Percentiles rank a stretch among this genome's conserved stretches.
These are phyloP conservation scores for Sporisorium graminicola DNA, from an alignment of 1,284 basidiomycete species.

Conservation along the genomic window DNA sequence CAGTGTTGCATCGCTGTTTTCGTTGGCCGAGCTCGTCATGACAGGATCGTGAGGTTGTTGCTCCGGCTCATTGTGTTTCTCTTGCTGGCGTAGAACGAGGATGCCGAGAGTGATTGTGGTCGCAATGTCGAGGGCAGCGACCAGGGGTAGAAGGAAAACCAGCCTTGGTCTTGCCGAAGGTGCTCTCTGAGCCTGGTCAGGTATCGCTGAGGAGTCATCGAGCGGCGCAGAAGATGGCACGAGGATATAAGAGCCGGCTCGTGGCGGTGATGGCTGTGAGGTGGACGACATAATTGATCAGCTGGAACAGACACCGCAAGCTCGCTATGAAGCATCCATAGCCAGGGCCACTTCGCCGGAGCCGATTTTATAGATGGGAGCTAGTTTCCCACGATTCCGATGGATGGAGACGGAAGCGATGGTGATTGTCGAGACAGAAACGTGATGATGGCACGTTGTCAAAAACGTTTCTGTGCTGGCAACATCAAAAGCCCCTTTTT, in stretches of 20 bases:
- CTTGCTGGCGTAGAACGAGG: slow-evolving; percentile 32
- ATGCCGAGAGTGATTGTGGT: slow-evolving; percentile 29
- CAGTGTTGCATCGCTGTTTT: background rate
- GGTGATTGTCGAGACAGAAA: slow-evolving; percentile 3
- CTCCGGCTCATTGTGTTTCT: slow-evolving; percentile 5
- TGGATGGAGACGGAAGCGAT: background rate
- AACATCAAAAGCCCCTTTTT: slow-evolving; percentile 11
- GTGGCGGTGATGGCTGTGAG: slow-evolving; percentile 19
- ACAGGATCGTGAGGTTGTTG: slow-evolving; percentile 6
- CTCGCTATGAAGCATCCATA: slow-evolving; percentile 18
- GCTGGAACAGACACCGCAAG: background rate
- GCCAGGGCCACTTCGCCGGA: background rate
- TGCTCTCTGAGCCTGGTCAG: background rate
- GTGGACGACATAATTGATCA: slow-evolving; percentile 25
- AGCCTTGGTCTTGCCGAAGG: slow-evolving; percentile 21
- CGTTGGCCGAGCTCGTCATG: slow-evolving; percentile 7
- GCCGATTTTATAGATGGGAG: background rate
- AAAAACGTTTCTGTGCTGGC: slow-evolving; percentile 8
- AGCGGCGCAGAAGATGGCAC: slow-evolving; percentile 30
- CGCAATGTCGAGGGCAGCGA: slow-evolving; percentile 36
- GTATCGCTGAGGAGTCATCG: background rate
- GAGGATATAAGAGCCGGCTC: slow-evolving; percentile 45
- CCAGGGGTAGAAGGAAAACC: slow-evolving; percentile 33
- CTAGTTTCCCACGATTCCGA: background rate
- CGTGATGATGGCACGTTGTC: background rate